phyloP scores from a whole-genome alignment of 192 early-diverging fungal species.

The Coemansia guatemalensis region DNA sequence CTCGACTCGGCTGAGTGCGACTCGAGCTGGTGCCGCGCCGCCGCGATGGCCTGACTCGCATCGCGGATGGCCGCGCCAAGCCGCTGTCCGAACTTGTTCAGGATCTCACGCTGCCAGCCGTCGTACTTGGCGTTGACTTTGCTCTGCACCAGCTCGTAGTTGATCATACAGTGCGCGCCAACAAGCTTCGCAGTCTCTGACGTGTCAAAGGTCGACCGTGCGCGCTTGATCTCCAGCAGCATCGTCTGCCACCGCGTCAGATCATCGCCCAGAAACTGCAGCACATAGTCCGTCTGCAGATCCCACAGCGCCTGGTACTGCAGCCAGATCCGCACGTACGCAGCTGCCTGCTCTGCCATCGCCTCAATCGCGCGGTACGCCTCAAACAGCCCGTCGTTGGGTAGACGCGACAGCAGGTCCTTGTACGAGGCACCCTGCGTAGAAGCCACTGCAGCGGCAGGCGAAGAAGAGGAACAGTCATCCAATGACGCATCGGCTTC shows the following conservation, averaged over 20 bases:
- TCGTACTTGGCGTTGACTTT: slow-evolving; percentile 99
- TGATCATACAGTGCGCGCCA: slow-evolving; percentile 78
- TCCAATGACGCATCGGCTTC: background rate
- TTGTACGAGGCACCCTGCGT: slow-evolving; percentile 25
- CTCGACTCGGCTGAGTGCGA: slow-evolving; percentile 80
- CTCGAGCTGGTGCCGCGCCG: slow-evolving; percentile 83
- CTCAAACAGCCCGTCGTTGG: slow-evolving; percentile 62
- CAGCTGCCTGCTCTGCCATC: slow-evolving; percentile 70
- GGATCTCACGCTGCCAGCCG: slow-evolving; percentile 94
- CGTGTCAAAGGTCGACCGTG: slow-evolving; percentile 95
- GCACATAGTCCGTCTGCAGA: slow-evolving; percentile 83
- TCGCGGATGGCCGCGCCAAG: slow-evolving; percentile 79
- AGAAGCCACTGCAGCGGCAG: background rate
- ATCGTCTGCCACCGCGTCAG: slow-evolving; percentile 91
- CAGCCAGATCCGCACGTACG: slow-evolving; percentile 93
- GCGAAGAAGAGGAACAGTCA: background rate
- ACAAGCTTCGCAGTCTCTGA: slow-evolving; percentile 87
- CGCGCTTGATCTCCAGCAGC: slow-evolving; percentile 90
- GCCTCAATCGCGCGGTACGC: slow-evolving; percentile 86
- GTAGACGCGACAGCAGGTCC: slow-evolving; percentile 67
- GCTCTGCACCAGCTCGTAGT: slow-evolving; percentile 98
- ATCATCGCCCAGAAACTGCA: slow-evolving; percentile 81
- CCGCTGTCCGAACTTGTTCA: slow-evolving; percentile 84
- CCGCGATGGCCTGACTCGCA: slow-evolving; percentile 72
- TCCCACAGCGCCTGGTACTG: slow-evolving; percentile 99